Evolutionary conservation across 1,284 basidiomycete genomes (phyloP).

Genomic region (Sporisorium reilianum): DNA sequence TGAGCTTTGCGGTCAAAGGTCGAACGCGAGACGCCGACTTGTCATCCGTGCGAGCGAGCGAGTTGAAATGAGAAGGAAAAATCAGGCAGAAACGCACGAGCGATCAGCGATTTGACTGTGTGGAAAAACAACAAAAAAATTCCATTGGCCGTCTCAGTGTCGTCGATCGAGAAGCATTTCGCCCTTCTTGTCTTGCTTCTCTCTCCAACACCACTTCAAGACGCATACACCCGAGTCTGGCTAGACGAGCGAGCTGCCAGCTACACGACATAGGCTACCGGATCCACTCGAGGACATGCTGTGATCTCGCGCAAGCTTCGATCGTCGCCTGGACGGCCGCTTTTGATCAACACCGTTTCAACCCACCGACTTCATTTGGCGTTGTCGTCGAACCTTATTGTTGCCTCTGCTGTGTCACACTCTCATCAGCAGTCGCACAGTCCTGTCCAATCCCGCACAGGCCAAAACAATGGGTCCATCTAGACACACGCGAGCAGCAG

Average conservation of each 20-base stretch:
- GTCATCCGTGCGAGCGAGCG: constrained; percentile 16
- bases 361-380: constrained; percentile 29
- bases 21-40: no score
- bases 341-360: constrained; percentile 3
- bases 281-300: constrained; percentile 17
- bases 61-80: background rate
- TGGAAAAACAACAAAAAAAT: constrained; percentile 11
- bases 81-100: constrained; percentile 6
- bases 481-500: constrained; percentile 27
- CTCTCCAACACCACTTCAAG: constrained; percentile 10
- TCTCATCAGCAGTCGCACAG: constrained; percentile 10
- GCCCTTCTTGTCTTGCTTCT: background rate
- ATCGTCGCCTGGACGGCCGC: constrained; percentile 15
- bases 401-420: constrained; percentile 8
- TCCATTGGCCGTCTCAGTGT: background rate
- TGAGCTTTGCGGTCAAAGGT: background rate
- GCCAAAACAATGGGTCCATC: constrained; percentile 34
- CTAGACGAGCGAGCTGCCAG: background rate
- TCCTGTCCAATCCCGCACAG: background rate
- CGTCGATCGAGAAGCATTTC: background rate
- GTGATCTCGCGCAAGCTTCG: constrained; percentile 5
- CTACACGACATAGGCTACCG: background rate
- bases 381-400: constrained; percentile 12
- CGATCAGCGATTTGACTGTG: constrained; percentile 8
- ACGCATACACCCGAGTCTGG: background rate